Evolutionary conservation across 225 moss, liverwort and hornwort genomes (phyloP), one percentile per base, ranked within the genome.

Genomic region (Lunularia cruciata): DNA sequence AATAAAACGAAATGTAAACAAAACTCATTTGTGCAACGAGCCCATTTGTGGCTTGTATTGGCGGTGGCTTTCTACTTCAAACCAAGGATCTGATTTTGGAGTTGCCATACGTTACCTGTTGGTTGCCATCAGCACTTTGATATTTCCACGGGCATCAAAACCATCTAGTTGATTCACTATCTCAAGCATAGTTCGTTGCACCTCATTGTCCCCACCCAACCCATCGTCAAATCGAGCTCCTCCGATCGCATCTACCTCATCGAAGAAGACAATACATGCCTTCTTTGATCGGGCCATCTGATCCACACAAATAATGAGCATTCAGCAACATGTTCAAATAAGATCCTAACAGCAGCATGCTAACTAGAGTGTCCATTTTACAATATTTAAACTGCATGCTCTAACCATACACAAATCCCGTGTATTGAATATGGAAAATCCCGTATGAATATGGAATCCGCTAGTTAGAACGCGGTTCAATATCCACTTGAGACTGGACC

Each of bases 261-360:
- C 84, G 61, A 84, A 84, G 79, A 98, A 98, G 48, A 98, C 90
- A 69, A 98, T 96, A 78, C 92, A 96, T 27, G 92, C 96, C 72
- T 96, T 96, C 79, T 96, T 96, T 61, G 96, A 96, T 57, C 96
- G 86, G 33, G 92, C 96, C 96, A 96, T 96, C 96, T 96, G 85
- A 38, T 78, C 88, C 61, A 26, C n/a, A n/a, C 12, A 61, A 40
- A 39, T 40, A 22, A 61, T 2, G 39, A 61, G 61, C 6, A 26
- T 22, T 13, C 20, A 31, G 32, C 23, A 39, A 25, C 3, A 23
- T 25, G 12, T n/a, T 39, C 23, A 23, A 38, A 3, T 15, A 30
- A 32, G 14, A 4, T 57, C 26, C 15, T 40, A 20, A 9, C 19
- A 26, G 58, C 26, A 23, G 27, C n/a, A 13, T 35, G 8, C 42